Conservation (phyloP, 495 filamentous ascomycete species). For the Annulohypoxylon maeteangense region DNA sequence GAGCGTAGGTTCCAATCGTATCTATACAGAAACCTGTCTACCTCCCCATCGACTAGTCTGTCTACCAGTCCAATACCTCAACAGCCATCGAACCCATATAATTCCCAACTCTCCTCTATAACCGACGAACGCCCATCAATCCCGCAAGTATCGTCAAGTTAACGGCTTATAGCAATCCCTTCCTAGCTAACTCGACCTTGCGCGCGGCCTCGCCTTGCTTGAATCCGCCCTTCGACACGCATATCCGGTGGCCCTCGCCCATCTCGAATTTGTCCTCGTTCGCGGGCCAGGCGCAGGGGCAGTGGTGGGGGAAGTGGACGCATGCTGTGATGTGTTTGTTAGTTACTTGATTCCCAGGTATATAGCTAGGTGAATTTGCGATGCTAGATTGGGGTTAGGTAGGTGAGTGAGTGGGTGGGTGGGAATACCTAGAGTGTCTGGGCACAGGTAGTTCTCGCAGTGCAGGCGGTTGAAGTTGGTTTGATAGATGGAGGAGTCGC, state of each 20-base stretch:
- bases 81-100: not conserved
- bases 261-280: constrained; percentile 91
- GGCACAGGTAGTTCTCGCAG: constrained; percentile 93
- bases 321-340: constrained; percentile 64
- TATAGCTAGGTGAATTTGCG: too few species aligned
- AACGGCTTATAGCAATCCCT: constrained; percentile 75
- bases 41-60: not conserved
- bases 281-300: constrained; percentile 83
- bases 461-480: constrained; percentile 72
- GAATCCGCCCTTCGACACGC: constrained; percentile 84
- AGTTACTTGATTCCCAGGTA: not conserved
- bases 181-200: constrained; percentile 83
- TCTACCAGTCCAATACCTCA: too few species aligned
- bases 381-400: not conserved
- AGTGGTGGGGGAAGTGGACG: constrained; percentile 93
- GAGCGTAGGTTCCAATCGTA: not conserved
- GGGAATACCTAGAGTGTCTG: constrained; percentile 73
- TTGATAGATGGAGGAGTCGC: constrained; percentile 81
- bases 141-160: not conserved
- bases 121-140: constrained; percentile 13
- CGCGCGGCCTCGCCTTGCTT: constrained; percentile 76
- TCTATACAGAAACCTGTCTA: not conserved
- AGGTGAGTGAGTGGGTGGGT: not conserved
- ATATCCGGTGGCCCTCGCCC: constrained; percentile 81
- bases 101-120: not conserved